Evolutionary conservation across 139 green algal genomes (phyloP).

Genomic region (Ulvella scutata): DNA sequence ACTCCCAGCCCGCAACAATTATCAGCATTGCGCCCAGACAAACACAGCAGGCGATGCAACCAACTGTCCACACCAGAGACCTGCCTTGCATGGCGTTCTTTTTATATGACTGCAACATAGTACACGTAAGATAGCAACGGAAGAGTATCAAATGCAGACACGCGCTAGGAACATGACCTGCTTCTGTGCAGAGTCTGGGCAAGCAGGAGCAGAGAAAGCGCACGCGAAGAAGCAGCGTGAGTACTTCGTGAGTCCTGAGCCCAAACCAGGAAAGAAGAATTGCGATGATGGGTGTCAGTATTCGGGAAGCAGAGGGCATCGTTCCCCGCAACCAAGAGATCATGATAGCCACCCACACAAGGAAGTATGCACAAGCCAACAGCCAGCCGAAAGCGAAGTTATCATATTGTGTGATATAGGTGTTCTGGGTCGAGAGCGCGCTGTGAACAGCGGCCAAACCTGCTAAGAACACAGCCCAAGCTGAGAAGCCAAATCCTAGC

Average conservation of each 20-base stretch:
- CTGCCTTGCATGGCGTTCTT: not conserved
- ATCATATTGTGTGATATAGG: not conserved
- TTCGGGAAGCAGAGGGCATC: not conserved
- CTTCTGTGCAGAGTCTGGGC: too few relatives aligned
- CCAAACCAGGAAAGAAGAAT: constrained; percentile 2
- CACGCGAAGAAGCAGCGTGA: not conserved
- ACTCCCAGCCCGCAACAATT: too few relatives aligned
- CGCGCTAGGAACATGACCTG: too few relatives aligned
- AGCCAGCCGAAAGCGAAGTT: not conserved
- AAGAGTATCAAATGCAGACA: too few relatives aligned
- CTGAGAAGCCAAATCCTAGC: not conserved
- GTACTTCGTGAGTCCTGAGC: not conserved
- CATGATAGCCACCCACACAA: not conserved
- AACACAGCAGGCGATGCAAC: not conserved
- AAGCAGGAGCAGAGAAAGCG: not conserved
- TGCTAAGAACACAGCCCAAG: constrained; percentile 1
- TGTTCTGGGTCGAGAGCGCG: not conserved
- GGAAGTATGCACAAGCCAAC: too few relatives aligned
- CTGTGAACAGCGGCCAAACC: not conserved
- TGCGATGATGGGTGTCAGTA: not conserved
- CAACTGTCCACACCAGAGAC: not conserved
- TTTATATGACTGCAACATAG: not conserved
- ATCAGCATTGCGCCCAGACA: too few relatives aligned
- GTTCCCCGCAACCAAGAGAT: not conserved
- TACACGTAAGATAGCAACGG: too few relatives aligned